Evolutionary conservation across 768 basidiomycete genomes (phyloP).

Genomic region (Tricholoma matsutake): DNA sequence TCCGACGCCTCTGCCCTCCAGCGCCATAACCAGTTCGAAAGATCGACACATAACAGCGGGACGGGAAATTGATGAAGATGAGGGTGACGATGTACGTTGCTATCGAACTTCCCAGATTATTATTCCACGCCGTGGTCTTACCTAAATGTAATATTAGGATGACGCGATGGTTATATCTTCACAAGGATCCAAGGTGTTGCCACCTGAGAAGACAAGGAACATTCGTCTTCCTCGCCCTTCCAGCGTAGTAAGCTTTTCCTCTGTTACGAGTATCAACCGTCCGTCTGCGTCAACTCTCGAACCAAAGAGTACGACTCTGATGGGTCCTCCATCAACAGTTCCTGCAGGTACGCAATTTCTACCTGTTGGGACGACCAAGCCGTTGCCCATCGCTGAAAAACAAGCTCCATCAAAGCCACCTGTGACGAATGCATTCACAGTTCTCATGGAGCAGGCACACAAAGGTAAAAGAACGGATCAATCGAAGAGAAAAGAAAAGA

Average conservation of each 20-base stretch:
- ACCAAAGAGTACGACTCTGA: conserved; percentile 7
- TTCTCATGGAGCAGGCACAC: conserved; percentile 30
- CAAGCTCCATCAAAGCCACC: neutral
- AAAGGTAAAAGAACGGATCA: conserved; percentile 12
- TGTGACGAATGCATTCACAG: conserved; percentile 27
- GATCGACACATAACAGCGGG: conserved; percentile 21
- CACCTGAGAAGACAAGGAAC: conserved; percentile 14
- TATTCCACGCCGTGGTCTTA: neutral
- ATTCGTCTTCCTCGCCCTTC: conserved; percentile 36
- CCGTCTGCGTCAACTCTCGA: neutral
- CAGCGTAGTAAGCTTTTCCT: conserved; percentile 6
- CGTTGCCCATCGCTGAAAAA: conserved; percentile 9
- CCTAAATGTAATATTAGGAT: neutral
- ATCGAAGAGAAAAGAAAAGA: conserved; percentile 20
- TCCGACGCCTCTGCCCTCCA: conserved; percentile 38
- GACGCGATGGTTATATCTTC: neutral
- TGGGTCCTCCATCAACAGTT: conserved; percentile 16
- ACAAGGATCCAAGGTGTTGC: conserved; percentile 12
- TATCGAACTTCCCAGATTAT: neutral
- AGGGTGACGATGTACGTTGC: conserved; percentile 21
- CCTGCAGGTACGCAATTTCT: neutral
- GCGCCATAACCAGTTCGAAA: conserved; percentile 9
- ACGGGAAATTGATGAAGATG: conserved; percentile 19
- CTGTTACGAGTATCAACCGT: neutral
- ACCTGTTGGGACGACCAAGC: conserved; percentile 7